Evolutionary conservation across 2,329 filamentous ascomycete genomes (phyloP), one percentile per base, ranked within the genome.

Genomic region (Phaeophleospora eucalypticola): DNA sequence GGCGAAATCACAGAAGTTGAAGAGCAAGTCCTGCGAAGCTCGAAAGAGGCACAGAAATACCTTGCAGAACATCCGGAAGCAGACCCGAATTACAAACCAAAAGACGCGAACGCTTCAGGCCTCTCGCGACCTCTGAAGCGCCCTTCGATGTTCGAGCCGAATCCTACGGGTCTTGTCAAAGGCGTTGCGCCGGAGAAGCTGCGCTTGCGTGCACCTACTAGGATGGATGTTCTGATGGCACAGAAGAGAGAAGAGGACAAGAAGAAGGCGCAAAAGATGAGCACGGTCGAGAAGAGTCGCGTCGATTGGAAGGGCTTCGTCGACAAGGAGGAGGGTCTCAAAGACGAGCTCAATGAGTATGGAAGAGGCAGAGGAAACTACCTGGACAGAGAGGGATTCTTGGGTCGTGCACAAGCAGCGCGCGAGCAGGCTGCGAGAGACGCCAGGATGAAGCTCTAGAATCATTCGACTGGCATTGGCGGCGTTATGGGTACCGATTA

Each of bases 221-320:
- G 60, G 19, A 43, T 62, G 36, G 64, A 65, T 39, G 64, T 63
- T 3, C 42, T 65, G 14, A 56, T 59, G 49, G 60, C 58, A n/a
- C 59, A 58, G 51, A 58, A 62, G 50, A 59, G 58, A 58, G 53
- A 43, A 45, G 61, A 51, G 53, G 68, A 48, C 56, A 65, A 62
- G 54, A 57, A 48, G 49, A 67, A 53, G 62, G 61, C 58, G 17
- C 76, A 78, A 48, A 83, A 82, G 59, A 75, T 84, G 67, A 84
- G 82, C 54, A 82, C 81, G 0, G 79, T 84, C 41, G 80, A 83
- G 65, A 84, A 84, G 65, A 82, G 78, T 21, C 75, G 80, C 43
- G 68, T 83, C 58, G 81, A 84, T 57, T 84, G 81, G 81, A 80
- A 78, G 16, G 74, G 75, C 9, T 82, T 81, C 58, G 81, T 84